phyloP scores from a whole-genome alignment of 768 basidiomycete genomes.

The Kwoniella europaea region DNA sequence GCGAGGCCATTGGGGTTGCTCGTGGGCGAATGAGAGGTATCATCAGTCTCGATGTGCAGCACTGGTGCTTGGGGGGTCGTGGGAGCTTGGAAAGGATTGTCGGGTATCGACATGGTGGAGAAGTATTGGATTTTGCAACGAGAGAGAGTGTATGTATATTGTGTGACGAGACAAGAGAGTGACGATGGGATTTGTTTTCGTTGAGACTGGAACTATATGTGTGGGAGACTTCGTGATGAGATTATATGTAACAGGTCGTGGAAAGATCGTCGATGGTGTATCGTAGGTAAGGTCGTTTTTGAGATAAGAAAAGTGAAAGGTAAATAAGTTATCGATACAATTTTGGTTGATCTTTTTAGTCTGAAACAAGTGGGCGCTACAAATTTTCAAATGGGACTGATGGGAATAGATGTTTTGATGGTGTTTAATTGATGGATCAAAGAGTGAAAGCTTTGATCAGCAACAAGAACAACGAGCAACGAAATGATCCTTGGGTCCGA shows the following conservation, averaged over 20 bases:
- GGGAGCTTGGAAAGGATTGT: constrained; percentile 50
- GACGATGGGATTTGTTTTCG: too few species aligned
- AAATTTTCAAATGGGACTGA: not conserved
- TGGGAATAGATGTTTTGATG: not conserved
- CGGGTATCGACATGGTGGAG: constrained; percentile 55
- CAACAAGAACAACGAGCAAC: not conserved
- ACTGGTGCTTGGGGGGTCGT: constrained; percentile 23
- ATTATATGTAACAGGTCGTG: not conserved
- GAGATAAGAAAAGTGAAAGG: not conserved
- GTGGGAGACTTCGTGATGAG: too few species aligned
- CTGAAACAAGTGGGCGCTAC: not conserved
- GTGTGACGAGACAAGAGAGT: too few species aligned
- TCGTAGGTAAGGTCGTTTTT: not conserved
- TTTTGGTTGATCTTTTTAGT: too few species aligned
- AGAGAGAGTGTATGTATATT: not conserved
- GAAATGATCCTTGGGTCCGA: not conserved
- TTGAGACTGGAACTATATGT: too few species aligned
- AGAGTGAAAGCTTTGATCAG: constrained; percentile 6
- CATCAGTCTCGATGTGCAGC: constrained; percentile 23
- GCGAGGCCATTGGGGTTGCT: not conserved
- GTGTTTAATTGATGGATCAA: not conserved
- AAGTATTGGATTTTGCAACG: not conserved
- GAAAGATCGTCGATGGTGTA: not conserved
- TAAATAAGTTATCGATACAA: constrained; percentile 1
- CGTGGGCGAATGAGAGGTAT: constrained; percentile 4